Base-by-base conservation (phyloP, 306 rosid genomes). In the Macrotyloma uniflorum region DNA sequence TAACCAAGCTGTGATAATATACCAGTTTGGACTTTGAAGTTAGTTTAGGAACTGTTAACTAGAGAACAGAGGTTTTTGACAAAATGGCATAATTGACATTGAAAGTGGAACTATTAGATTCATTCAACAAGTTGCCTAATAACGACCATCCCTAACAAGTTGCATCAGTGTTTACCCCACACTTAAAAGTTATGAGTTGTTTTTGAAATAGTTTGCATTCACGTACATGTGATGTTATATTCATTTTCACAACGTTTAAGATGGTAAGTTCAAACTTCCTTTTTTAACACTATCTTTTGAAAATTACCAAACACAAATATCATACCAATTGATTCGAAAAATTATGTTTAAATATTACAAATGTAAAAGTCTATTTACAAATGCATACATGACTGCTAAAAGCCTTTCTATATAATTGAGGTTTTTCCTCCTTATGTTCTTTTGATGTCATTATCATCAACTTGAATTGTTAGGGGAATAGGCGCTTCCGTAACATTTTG, bases 401-500 rank as follows among this genome's bases (percentile, higher is more conserved):
- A 45, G 35, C 19, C 46, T 26, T 46, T 3, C n/a, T 64, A 47
- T 33, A 16, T 30, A 30, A 20, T 12, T 3, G 5, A 61, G 40
- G 32, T 8, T 66, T 80, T 22, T 54, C 64, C 51, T 53, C 62
- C 28, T 66, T 55, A 72, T 43, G 75, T 45, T 58, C 35, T 64
- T 38, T 19, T 20, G 62, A 23, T 79, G 43, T 40, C 46, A 8
- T 28, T 22, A 18, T 58, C 65, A 51, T 76, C 86, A 73, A 81
- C 58, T 40, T 72, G 71, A 74, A 79, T 79, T 32, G 75, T 18
- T 30, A 77, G 42, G 53, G 50, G 63, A 66, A 62, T 28, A 28
- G 88, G 87, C 8, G 85, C 86, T 73, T 84, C 83, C 91, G 79
- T 76, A 43, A 66, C 20, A 47, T 83, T 33, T 12, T 78, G 68